Evolutionary conservation across 345 rosid species (phyloP).

Genomic region (Gossypium mustelinum): DNA sequence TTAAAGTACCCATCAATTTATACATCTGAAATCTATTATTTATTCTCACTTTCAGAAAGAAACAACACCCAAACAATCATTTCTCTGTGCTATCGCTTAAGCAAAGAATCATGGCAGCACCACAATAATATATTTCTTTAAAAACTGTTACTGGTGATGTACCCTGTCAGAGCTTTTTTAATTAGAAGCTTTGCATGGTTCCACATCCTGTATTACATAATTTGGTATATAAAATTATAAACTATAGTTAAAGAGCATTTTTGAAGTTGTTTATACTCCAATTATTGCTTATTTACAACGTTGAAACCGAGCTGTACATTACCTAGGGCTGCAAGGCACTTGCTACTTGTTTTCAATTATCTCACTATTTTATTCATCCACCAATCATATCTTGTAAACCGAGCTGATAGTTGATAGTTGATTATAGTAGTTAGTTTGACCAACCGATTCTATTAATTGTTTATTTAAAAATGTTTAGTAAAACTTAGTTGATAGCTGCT

Average conservation of each 20-base stretch:
- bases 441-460: too few species aligned
- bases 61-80: not conserved
- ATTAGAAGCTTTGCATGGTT: not conserved
- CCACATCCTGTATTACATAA: not conserved
- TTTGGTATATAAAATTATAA: not conserved
- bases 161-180: not conserved
- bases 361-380: too few species aligned
- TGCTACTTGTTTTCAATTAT: too few species aligned
- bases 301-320: not conserved
- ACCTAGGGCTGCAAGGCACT: too few species aligned
- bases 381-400: too few species aligned
- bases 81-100: conserved; percentile 5
- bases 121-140: too few species aligned
- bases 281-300: not conserved
- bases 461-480: too few species aligned
- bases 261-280: not conserved
- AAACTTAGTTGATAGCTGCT: too few species aligned
- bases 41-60: not conserved
- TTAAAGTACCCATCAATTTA: not conserved
- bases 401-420: too few species aligned
- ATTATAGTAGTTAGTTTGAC: too few species aligned
- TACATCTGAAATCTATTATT: not conserved
- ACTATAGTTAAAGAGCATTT: not conserved
- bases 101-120: conserved; percentile 17
- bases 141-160: not conserved